Base-by-base conservation (phyloP, 768 basidiomycete genomes). In the Hericium rajendrae region DNA sequence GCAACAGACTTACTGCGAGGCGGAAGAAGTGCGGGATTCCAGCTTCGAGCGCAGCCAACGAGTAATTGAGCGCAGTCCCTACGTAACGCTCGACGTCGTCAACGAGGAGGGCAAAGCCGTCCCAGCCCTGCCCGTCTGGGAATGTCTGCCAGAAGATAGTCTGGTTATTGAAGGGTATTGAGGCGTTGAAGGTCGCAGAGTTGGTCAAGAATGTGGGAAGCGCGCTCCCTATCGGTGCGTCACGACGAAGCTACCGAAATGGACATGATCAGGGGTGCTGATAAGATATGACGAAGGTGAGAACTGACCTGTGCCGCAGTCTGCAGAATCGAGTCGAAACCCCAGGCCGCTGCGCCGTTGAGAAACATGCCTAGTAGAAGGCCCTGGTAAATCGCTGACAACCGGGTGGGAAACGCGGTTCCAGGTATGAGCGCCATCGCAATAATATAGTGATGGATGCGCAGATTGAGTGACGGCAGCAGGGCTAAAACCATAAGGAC, bases 381-480 rank as follows among this genome's bases (percentile, higher is more conserved):
- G 1, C 85, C 89, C 70, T 92, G 90, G 66, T 86, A 86, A 51
- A 92, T 77, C 0, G 86, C 87, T 9, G 85, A 90, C 32, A 84
- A 73, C 43, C 89, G 78, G 28, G 91, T 93, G 1, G 90, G 87
- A 65, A 91, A 91, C 6, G 80, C 90, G 2, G 87, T 88, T 5
- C 82, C 83, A 37, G 91, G 88, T 32, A 92, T 77, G 53, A 92
- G 75, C 10, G 78, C 74, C 69, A 93, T 85, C 0, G 85, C 80
- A 26, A 88, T 74, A 54, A 94, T 80, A 65, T 93, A 94, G 68
- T 94, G 92, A 64, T 94, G 92, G 22, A 93, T 62, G 38, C 91
- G 79, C 48, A 91, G 73, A 52, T 80, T 70, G 50, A 92, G 67
- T 5, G 80, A 83, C 10, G 91, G 90, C 16, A 93, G 73, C 53